Evolutionary conservation across 2,329 filamentous ascomycete genomes (phyloP).

Genomic region (Colletotrichum nymphaeae): DNA sequence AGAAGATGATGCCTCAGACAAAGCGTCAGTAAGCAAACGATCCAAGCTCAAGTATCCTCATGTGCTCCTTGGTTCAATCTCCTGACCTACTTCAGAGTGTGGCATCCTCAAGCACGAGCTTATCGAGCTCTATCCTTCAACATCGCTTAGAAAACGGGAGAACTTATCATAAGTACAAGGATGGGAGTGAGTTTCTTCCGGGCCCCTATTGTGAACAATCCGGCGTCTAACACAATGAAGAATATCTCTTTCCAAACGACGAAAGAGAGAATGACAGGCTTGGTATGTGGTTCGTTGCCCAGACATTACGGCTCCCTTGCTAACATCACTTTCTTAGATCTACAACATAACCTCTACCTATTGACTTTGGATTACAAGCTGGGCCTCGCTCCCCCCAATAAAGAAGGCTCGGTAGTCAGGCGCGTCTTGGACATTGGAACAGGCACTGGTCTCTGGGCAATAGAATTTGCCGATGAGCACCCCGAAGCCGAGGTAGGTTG

Average conservation of each 20-base stretch:
- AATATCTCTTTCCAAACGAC: not conserved
- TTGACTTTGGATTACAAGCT: not conserved
- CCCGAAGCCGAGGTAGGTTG: conserved; percentile 28
- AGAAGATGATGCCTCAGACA: not conserved
- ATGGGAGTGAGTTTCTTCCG: not conserved
- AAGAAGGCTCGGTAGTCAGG: conserved; percentile 36
- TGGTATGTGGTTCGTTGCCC: not conserved
- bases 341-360: conserved; percentile 48
- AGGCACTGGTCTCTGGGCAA: conserved; percentile 45
- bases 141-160: not conserved
- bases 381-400: not conserved
- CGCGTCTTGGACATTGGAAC: conserved; percentile 41
- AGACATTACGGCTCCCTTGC: conserved; percentile 1
- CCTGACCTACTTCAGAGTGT: not conserved
- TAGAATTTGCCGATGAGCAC: conserved; percentile 52
- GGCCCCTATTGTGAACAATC: not conserved
- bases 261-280: not conserved
- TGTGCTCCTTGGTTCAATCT: not conserved
- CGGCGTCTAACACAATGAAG: not conserved
- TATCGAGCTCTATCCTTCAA: not conserved
- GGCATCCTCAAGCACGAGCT: not conserved
- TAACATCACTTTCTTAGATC: conserved; percentile 42
- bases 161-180: conserved; percentile 4
- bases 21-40: not conserved
- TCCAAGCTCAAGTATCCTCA: not conserved